Conservation (phyloP, 306 rosid genomes). For the Quillaja saponaria region DNA sequence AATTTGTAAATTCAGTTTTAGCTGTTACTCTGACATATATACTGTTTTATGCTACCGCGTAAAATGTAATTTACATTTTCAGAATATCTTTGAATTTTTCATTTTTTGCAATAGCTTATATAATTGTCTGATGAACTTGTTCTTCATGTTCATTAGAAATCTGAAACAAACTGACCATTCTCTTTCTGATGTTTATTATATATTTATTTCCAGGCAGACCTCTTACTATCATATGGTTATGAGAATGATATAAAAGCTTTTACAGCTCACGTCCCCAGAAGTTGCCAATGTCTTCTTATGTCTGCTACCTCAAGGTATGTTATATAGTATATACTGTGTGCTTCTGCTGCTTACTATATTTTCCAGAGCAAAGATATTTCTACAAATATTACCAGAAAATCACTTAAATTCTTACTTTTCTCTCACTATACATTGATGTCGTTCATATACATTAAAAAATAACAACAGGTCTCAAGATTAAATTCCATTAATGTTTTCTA, state of each 20-base stretch:
- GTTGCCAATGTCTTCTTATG: conserved; percentile 96
- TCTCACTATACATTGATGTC: not conserved
- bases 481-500: conserved; percentile 5
- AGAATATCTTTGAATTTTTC: too few relatives aligned
- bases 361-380: too few relatives aligned
- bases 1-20: not conserved
- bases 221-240: conserved; percentile 83
- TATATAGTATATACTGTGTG: conserved; percentile 10
- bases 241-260: conserved; percentile 86
- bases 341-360: conserved; percentile 13
- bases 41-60: too few relatives aligned
- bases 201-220: conserved; percentile 83
- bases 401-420: not conserved
- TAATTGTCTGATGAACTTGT: conserved; percentile 10
- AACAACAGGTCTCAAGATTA: not conserved
- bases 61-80: too few relatives aligned
- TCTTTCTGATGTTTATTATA: conserved; percentile 18
- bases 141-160: not conserved
- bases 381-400: conserved; percentile 20
- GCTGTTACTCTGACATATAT: too few relatives aligned
- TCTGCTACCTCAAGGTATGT: conserved; percentile 91
- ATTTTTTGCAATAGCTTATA: not conserved
- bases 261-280: conserved; percentile 72
- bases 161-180: not conserved
- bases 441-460: conserved; percentile 8